These are phyloP conservation scores for Xylariaceae sp. DNA, from an alignment of 2,329 filamentous ascomycete genomes.

Conservation along the genomic window DNA sequence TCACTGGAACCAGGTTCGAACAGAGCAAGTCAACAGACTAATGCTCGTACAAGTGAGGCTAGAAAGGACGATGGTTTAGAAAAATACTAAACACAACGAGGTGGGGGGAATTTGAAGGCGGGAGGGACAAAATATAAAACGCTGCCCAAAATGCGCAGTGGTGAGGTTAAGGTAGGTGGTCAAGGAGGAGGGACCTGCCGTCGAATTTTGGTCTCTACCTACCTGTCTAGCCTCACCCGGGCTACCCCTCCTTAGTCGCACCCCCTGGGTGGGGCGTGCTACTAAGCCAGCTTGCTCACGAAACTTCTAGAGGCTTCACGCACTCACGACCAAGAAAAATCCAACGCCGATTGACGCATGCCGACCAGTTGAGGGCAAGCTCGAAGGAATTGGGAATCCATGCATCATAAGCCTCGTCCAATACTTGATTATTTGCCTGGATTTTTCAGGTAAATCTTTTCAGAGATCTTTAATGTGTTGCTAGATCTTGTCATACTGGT, in stretches of 20 bases:
- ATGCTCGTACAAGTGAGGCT: constrained; percentile 3
- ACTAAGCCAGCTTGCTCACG: constrained; percentile 1
- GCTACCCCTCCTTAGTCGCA: constrained; percentile 26
- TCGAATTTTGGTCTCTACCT: constrained; percentile 10
- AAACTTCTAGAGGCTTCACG: constrained; percentile 32
- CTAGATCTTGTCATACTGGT: too few relatives aligned
- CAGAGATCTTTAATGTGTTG: too few relatives aligned
- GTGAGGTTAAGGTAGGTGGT: constrained; percentile 18
- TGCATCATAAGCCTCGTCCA: constrained; percentile 8
- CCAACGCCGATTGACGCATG: constrained; percentile 9
- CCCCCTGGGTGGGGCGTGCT: constrained; percentile 14
- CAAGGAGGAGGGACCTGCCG: constrained; percentile 12
- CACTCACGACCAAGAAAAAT: constrained; percentile 1
- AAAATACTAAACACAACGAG: constrained; percentile 2
- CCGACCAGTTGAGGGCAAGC: background rate
- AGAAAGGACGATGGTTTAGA: background rate
- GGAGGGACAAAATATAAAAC: constrained; percentile 19
- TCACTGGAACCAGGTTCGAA: background rate
- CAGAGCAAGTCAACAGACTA: constrained; percentile 2
- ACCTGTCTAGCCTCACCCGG: constrained; percentile 18
- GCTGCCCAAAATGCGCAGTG: constrained; percentile 28
- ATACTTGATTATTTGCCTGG: background rate
- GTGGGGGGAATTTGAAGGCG: constrained; percentile 4
- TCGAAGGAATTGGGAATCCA: background rate
- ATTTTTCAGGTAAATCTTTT: background rate